A percentile compares a stretch with the other conserved stretches of the same genome.
phyloP scores from a whole-genome alignment of 345 rosid genomes.

The Sisymbrium irio region DNA sequence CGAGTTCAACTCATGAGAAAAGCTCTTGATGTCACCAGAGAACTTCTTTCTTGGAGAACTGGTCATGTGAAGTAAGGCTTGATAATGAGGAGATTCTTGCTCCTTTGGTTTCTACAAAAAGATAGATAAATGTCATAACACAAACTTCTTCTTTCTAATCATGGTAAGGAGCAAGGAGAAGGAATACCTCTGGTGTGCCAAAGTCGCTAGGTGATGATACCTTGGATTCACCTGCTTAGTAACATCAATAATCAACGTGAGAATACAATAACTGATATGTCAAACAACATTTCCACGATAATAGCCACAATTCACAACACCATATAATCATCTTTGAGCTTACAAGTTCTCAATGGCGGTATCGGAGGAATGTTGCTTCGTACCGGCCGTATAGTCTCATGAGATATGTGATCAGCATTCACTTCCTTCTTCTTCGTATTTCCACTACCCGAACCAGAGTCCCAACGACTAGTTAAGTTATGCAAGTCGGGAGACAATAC shows the following conservation, averaged over 20 bases:
- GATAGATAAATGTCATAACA: neutral
- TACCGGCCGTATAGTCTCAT: constrained; percentile 30
- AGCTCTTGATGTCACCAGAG: constrained; percentile 86
- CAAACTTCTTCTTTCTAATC: no score
- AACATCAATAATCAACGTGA: constrained; percentile 25
- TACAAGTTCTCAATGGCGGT: constrained; percentile 47
- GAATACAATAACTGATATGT: neutral
- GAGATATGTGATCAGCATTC: constrained; percentile 8
- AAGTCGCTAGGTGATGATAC: constrained; percentile 44
- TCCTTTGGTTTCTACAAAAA: constrained; percentile 46
- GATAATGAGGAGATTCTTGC: constrained; percentile 86
- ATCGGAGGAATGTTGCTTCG: constrained; percentile 48
- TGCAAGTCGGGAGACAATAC: neutral
- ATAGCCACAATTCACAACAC: neutral
- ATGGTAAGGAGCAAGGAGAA: no score
- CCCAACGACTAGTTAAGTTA: no score
- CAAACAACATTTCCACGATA: neutral
- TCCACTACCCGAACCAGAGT: no score
- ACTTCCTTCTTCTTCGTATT: constrained; percentile 50
- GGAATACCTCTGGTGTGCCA: constrained; percentile 65
- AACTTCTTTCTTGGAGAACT: constrained; percentile 87
- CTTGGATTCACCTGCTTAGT: constrained; percentile 45
- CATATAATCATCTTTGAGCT: neutral
- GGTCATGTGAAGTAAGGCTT: constrained; percentile 80
- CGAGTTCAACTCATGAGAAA: constrained; percentile 88